A percentile compares a stretch with the other conserved stretches of the same genome.
Evolutionary conservation across 2,329 filamentous ascomycete species (phyloP).

Genomic region (Parascedosporium putredinis): DNA sequence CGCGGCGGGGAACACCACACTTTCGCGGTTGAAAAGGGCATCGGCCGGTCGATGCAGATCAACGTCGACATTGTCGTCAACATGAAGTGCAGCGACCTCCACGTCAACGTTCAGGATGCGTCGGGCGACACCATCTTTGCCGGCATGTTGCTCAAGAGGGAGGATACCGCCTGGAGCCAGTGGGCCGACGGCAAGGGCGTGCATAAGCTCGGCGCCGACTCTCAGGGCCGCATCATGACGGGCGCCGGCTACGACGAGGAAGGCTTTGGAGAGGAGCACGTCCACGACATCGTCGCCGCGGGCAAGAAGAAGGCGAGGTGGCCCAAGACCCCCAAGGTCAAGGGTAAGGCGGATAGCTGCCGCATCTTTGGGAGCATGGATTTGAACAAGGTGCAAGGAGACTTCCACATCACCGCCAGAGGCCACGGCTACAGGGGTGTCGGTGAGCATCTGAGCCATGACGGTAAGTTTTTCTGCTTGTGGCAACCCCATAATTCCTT

Average conservation of each 20-base stretch:
- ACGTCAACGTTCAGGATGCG: constrained; percentile 95
- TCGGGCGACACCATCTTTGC: constrained; percentile 86
- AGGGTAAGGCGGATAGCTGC: constrained; percentile 57
- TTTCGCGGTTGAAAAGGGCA: constrained; percentile 86
- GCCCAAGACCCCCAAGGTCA: constrained; percentile 64
- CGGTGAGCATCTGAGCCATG: constrained; percentile 66
- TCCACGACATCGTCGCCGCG: constrained; percentile 79
- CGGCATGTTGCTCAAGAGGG: constrained; percentile 59
- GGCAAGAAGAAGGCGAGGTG: constrained; percentile 53
- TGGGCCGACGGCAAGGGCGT: constrained; percentile 67
- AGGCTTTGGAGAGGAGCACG: constrained; percentile 69
- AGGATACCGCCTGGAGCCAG: constrained; percentile 69
- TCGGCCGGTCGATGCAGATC: constrained; percentile 80
- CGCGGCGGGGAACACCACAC: constrained; percentile 73
- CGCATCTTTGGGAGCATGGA: constrained; percentile 83
- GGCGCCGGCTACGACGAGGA: constrained; percentile 52
- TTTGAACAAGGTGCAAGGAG: constrained; percentile 92
- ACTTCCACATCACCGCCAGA: constrained; percentile 93
- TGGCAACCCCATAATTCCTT: not conserved
- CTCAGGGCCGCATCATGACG: constrained; percentile 42
- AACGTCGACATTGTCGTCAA: constrained; percentile 88
- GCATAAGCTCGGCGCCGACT: constrained; percentile 48
- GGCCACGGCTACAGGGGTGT: constrained; percentile 83
- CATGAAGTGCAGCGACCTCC: constrained; percentile 82
- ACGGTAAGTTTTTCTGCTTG: constrained; percentile 38